These are phyloP conservation scores for Xanthoconium stramineum DNA, from an alignment of 768 basidiomycete genomes.

Conservation along the genomic window DNA sequence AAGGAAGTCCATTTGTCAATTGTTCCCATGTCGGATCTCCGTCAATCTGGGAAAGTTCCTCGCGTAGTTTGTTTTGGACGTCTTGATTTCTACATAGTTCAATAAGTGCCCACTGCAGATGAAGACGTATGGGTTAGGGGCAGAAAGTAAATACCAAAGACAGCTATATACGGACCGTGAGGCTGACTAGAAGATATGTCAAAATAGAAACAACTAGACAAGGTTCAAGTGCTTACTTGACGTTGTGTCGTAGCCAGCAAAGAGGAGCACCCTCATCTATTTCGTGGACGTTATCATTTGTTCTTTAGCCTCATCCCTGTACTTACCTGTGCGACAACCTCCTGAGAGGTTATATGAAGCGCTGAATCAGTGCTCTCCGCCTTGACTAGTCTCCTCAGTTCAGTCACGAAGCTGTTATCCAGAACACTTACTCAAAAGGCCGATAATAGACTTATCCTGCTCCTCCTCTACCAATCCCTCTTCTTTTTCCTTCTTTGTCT, in stretches of 20 bases:
- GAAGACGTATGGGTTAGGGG: too few species aligned
- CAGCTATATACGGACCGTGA: conserved; percentile 16
- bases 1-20: conserved; percentile 46
- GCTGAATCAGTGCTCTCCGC: conserved; percentile 32
- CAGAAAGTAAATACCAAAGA: background rate
- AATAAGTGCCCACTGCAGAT: conserved; percentile 47
- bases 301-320: background rate
- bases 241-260: conserved; percentile 43
- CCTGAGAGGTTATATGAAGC: conserved; percentile 37
- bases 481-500: conserved; percentile 33
- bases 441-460: conserved; percentile 37
- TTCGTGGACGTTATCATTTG: background rate
- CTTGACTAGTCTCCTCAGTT: conserved; percentile 29
- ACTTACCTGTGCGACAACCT: conserved; percentile 36
- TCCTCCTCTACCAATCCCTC: conserved; percentile 22
- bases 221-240: conserved; percentile 27
- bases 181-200: conserved; percentile 15
- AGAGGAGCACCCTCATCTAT: conserved; percentile 37
- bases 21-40: conserved; percentile 54
- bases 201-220: background rate
- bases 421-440: conserved; percentile 32
- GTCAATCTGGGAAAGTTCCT: conserved; percentile 44
- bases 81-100: conserved; percentile 46
- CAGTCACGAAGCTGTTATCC: background rate
- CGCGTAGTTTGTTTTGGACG: conserved; percentile 45